Evolutionary conservation across 352 stramenopile species (phyloP).

Genomic region (Globisporangium nunn): DNA sequence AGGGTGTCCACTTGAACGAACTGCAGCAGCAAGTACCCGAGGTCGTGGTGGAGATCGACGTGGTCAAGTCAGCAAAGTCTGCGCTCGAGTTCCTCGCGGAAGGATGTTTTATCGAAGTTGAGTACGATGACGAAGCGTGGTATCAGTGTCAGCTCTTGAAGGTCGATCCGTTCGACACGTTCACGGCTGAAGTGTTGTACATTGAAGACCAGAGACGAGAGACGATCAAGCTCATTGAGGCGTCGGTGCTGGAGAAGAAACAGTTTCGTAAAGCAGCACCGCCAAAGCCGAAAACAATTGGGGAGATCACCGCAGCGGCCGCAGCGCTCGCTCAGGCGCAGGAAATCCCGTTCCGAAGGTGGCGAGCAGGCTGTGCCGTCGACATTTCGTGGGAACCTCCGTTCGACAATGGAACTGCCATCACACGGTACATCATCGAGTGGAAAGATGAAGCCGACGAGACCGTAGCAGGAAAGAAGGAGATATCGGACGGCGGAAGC

Average conservation of each 20-base stretch:
- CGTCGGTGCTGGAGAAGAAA: conserved; percentile 19
- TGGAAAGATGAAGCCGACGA: conserved; percentile 52
- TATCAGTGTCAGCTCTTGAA: conserved; percentile 53
- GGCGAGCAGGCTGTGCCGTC: conserved; percentile 60
- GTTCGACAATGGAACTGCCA: conserved; percentile 45
- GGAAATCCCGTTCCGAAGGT: conserved; percentile 55
- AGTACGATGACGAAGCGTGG: conserved; percentile 68
- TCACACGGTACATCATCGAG: conserved; percentile 63
- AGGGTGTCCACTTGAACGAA: conserved; percentile 36
- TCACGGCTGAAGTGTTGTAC: conserved; percentile 57
- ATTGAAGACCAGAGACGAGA: conserved; percentile 55
- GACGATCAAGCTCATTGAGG: conserved; percentile 54
- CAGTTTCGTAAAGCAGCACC: conserved; percentile 12
- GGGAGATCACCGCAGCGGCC: conserved; percentile 39
- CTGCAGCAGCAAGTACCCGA: conserved; percentile 67
- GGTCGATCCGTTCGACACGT: conserved; percentile 52
- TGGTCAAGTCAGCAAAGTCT: conserved; percentile 40
- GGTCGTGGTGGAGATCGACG: conserved; percentile 35
- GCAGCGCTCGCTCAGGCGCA: conserved; percentile 24
- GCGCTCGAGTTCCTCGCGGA: conserved; percentile 60
- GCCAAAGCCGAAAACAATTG: conserved; percentile 18
- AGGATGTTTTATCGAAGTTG: conserved; percentile 50
- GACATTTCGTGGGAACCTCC: conserved; percentile 67
- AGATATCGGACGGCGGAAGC: background rate
- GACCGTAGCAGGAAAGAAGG: conserved; percentile 14